phyloP scores from a whole-genome alignment of 495 filamentous ascomycete genomes.

The Hypoxylon perforatum region DNA sequence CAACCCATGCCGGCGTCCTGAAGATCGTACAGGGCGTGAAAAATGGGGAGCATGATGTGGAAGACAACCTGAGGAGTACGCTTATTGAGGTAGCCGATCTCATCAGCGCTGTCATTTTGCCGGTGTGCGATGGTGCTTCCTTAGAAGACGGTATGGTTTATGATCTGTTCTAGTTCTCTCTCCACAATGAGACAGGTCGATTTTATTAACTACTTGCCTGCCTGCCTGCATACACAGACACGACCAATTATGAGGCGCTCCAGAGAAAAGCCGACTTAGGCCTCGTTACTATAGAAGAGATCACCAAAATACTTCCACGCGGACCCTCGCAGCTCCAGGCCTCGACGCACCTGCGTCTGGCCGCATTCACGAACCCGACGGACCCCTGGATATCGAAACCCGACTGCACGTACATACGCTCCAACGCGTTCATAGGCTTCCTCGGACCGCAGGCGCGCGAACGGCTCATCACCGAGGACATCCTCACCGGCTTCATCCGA shows the following conservation, averaged over 20 bases:
- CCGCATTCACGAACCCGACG: conserved; percentile 58
- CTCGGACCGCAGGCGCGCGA: background rate
- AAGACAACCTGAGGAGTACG: background rate
- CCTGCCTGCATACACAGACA: conserved; percentile 25
- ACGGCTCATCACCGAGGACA: conserved; percentile 62
- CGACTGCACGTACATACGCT: conserved; percentile 51
- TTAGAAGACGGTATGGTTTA: conserved; percentile 37
- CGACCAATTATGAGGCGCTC: conserved; percentile 35
- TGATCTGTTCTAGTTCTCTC: background rate
- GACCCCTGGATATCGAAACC: conserved; percentile 65
- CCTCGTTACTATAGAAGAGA: conserved; percentile 18
- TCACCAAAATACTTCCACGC: conserved; percentile 2
- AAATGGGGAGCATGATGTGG: background rate
- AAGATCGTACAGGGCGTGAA: conserved; percentile 11
- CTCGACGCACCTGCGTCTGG: conserved; percentile 45
- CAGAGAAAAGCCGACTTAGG: conserved; percentile 33
- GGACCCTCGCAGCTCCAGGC: conserved; percentile 26
- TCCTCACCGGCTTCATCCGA: conserved; percentile 66
- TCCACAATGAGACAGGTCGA: background rate
- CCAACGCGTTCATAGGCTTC: conserved; percentile 48
- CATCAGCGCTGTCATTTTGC: conserved; percentile 33
- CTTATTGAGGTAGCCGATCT: conserved; percentile 21
- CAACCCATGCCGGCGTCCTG: conserved; percentile 19
- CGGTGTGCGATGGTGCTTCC: conserved; percentile 26
- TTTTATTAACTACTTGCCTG: background rate